phyloP scores from a whole-genome alignment of 2,329 filamentous ascomycete species.

The Fusarium sacchari region DNA sequence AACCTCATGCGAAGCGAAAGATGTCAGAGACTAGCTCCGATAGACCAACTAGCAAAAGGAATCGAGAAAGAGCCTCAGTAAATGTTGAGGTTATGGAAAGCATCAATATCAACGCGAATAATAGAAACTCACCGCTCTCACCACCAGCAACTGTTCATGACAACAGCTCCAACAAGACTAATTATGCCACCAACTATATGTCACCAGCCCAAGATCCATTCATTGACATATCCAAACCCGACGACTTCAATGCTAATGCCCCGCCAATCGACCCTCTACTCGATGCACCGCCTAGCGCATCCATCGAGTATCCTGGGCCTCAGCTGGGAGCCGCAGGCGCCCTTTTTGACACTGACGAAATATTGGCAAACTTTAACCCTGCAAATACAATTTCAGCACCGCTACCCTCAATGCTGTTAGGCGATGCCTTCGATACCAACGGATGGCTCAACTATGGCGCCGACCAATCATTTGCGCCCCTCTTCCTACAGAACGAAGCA shows the following conservation, averaged over 20 bases:
- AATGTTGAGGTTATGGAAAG: not conserved
- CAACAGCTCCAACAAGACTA: not conserved
- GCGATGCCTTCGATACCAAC: not conserved
- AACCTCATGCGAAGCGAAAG: slow-evolving; percentile 5
- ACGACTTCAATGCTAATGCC: not conserved
- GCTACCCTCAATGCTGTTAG: not conserved
- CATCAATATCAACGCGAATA: not conserved
- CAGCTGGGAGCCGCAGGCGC: not conserved
- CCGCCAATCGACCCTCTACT: not conserved
- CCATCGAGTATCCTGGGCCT: too few relatives aligned
- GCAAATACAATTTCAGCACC: not conserved
- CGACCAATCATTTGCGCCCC: not conserved
- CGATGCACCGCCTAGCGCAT: not conserved
- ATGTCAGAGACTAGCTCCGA: not conserved
- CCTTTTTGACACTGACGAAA: not conserved
- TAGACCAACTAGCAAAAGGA: not conserved
- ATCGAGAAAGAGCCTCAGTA: not conserved
- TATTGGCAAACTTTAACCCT: not conserved
- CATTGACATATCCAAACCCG: not conserved
- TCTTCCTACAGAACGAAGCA: not conserved
- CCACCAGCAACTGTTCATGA: not conserved
- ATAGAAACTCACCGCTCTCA: not conserved
- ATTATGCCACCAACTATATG: not conserved
- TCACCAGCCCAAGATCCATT: not conserved
- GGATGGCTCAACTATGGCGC: not conserved